Percentiles rank a stretch among this genome's conserved stretches.
These are phyloP conservation scores for Aspergillus transmontanensis DNA, from an alignment of 2,329 filamentous ascomycete species.

Conservation along the genomic window DNA sequence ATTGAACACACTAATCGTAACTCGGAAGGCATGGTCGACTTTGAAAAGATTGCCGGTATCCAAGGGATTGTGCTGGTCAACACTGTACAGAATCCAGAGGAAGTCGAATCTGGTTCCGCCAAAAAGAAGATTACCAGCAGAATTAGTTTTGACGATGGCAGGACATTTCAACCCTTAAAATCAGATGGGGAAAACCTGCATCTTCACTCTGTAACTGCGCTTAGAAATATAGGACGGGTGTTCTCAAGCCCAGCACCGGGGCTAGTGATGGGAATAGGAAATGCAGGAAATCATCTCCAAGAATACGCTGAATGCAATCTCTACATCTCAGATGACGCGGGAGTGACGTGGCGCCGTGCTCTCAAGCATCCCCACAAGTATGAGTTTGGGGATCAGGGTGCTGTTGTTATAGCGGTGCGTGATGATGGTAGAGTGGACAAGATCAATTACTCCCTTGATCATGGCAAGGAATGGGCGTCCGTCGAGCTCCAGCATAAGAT, in stretches of 20 bases:
- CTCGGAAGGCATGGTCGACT: constrained; percentile 76
- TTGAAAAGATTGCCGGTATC: constrained; percentile 88
- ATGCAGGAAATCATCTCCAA: constrained; percentile 75
- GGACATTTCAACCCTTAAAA: constrained; percentile 76
- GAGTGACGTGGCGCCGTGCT: constrained; percentile 75
- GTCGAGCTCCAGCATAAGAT: constrained; percentile 73
- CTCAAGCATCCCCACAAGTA: constrained; percentile 87
- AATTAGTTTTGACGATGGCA: constrained; percentile 94
- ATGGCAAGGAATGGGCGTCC: constrained; percentile 80
- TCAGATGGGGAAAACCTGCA: constrained; percentile 71
- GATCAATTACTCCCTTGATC: constrained; percentile 80
- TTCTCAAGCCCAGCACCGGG: constrained; percentile 94
- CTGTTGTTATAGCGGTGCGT: constrained; percentile 78
- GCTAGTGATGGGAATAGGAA: constrained; percentile 90
- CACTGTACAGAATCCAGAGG: constrained; percentile 80
- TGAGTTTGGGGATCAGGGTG: constrained; percentile 92
- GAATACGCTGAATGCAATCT: constrained; percentile 74
- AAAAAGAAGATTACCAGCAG: constrained; percentile 73
- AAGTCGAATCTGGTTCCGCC: constrained; percentile 59
- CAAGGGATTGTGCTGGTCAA: constrained; percentile 93
- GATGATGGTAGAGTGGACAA: constrained; percentile 64
- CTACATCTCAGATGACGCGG: constrained; percentile 89
- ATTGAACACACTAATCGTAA: constrained; percentile 91
- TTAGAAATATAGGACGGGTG: constrained; percentile 79
- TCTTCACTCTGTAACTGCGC: constrained; percentile 86